These are phyloP conservation scores for Nicotiana attenuata DNA, from an alignment of 257 asterid species.

Conservation along the genomic window DNA sequence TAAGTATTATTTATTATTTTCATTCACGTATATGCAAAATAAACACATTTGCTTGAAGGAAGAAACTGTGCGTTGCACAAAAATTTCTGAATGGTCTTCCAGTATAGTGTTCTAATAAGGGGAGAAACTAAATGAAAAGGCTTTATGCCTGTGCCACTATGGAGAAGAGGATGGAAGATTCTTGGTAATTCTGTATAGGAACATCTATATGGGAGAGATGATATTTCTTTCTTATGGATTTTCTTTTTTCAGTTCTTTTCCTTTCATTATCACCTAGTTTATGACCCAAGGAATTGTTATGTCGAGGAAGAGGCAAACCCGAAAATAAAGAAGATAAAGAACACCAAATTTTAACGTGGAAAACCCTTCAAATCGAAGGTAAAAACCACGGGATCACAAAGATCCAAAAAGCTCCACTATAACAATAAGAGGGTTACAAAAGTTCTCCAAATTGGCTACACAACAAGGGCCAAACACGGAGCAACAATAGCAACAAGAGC, in stretches of 20 bases:
- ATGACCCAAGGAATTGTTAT: neutral
- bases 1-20: neutral
- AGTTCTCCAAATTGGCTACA: too few species aligned
- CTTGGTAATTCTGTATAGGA: neutral
- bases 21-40: neutral
- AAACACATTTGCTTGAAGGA: slow-evolving; percentile 2
- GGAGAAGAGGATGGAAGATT: neutral
- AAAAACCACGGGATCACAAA: too few species aligned
- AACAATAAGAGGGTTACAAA: too few species aligned
- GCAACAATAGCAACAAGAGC: too few species aligned
- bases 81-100: neutral
- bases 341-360: too few species aligned
- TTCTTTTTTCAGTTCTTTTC: neutral
- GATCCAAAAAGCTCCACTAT: too few species aligned
- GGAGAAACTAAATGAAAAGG: neutral
- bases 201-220: neutral
- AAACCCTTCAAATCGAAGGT: too few species aligned
- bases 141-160: neutral
- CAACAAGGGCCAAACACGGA: too few species aligned
- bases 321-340: too few species aligned
- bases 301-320: too few species aligned
- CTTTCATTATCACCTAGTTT: neutral
- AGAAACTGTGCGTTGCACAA: neutral
- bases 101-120: neutral
- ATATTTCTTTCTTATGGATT: neutral